Evolutionary conservation across 1,284 basidiomycete genomes (phyloP).

Genomic region (Fomitopsis palustris): DNA sequence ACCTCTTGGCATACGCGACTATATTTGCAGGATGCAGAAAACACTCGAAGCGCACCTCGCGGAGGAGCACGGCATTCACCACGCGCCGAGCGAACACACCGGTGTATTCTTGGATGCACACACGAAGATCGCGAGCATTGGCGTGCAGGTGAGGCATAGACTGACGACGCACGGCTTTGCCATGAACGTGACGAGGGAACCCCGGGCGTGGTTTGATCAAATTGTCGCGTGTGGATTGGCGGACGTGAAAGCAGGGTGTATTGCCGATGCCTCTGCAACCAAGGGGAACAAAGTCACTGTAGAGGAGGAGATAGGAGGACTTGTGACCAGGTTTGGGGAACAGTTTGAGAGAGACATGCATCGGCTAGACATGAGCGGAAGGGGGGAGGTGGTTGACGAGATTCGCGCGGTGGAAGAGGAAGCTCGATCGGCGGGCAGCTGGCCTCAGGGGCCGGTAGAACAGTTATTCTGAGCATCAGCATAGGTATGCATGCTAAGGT

Average conservation of each 20-base stretch:
- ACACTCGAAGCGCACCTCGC: constrained; percentile 56
- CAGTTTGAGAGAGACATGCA: constrained; percentile 55
- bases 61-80: constrained; percentile 51
- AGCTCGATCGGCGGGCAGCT: constrained; percentile 15
- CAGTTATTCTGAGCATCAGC: neutral
- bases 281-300: constrained; percentile 32
- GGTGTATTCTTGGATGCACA: constrained; percentile 69
- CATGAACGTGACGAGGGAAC: constrained; percentile 84
- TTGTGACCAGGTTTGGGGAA: constrained; percentile 51
- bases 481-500: neutral
- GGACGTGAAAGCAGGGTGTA: constrained; percentile 77
- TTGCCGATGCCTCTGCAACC: constrained; percentile 36
- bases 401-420: constrained; percentile 35
- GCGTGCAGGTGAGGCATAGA: constrained; percentile 93
- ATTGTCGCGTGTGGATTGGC: constrained; percentile 91
- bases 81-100: constrained; percentile 62
- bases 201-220: constrained; percentile 79
- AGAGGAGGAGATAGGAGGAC: constrained; percentile 46
- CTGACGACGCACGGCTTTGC: constrained; percentile 96
- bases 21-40: constrained; percentile 70
- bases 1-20: constrained; percentile 58
- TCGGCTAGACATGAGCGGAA: constrained; percentile 40
- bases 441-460: constrained; percentile 13
- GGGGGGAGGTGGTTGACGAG: constrained; percentile 49
- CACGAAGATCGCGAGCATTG: constrained; percentile 90